phyloP scores from a whole-genome alignment of 805 yeast species.

The Scheffersomyces ergatensis region DNA sequence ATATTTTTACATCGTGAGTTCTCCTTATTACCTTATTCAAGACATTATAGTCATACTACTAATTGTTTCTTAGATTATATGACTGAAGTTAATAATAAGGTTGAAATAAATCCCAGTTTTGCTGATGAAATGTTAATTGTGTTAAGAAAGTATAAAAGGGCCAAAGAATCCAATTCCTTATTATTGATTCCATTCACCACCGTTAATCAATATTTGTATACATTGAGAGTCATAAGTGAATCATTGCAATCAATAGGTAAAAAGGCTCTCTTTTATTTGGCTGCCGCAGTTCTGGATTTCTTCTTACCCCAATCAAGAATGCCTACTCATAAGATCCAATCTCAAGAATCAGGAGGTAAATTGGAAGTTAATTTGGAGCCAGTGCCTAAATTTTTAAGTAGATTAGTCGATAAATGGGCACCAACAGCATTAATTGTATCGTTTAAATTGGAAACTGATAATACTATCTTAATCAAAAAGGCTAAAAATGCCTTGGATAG shows the following conservation, averaged over 20 bases:
- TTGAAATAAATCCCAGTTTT: constrained; percentile 60
- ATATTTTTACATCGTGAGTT: constrained; percentile 91
- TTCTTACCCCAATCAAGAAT: constrained; percentile 81
- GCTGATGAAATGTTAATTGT: constrained; percentile 60
- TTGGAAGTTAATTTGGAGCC: constrained; percentile 86
- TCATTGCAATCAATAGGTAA: constrained; percentile 54
- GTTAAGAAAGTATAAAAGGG: constrained; percentile 53
- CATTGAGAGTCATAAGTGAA: constrained; percentile 66
- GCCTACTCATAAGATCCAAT: constrained; percentile 93
- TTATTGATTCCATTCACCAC: constrained; percentile 87
- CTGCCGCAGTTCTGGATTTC: constrained; percentile 98
- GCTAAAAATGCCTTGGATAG: constrained; percentile 76
- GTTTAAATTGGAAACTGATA: constrained; percentile 91
- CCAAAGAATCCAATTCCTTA: constrained; percentile 49
- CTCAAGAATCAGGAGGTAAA: constrained; percentile 64
- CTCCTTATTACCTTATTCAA: constrained; percentile 86
- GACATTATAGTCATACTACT: constrained; percentile 82
- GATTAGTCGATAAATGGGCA: constrained; percentile 92
- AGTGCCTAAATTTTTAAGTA: constrained; percentile 88
- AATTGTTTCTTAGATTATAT: constrained; percentile 84
- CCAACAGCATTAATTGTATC: constrained; percentile 92
- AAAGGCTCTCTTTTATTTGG: constrained; percentile 75
- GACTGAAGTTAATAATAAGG: constrained; percentile 53
- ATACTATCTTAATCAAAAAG: constrained; percentile 64
- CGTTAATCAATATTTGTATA: constrained; percentile 88